Evolutionary conservation across 345 rosid species (phyloP).

Genomic region (Erysimum cheiranthoides): DNA sequence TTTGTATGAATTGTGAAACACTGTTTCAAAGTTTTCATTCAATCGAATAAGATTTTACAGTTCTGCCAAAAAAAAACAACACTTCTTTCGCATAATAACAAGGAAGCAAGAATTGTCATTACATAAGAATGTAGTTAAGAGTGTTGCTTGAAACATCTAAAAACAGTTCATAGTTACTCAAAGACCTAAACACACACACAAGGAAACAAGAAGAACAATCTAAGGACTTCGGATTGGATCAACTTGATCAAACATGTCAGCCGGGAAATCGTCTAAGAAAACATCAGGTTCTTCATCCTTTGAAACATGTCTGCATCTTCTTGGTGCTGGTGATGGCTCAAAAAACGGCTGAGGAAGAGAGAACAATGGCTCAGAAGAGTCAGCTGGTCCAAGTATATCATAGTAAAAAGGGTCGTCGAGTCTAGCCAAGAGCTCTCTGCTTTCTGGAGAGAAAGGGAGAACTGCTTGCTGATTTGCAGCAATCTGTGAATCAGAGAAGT

Average conservation of each 20-base stretch:
- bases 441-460: slow-evolving; percentile 55
- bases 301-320: slow-evolving; percentile 42
- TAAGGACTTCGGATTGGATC: slow-evolving; percentile 62
- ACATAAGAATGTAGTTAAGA: slow-evolving; percentile 35
- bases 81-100: background rate
- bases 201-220: slow-evolving; percentile 16
- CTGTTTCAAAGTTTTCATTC: slow-evolving; percentile 25
- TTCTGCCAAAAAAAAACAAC: background rate
- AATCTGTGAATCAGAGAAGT: slow-evolving; percentile 36
- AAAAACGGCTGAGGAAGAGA: slow-evolving; percentile 53
- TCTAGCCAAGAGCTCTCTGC: slow-evolving; percentile 62
- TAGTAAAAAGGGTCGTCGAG: slow-evolving; percentile 65
- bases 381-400: slow-evolving; percentile 55
- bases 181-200: slow-evolving; percentile 31
- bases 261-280: slow-evolving; percentile 78
- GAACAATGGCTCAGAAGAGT: slow-evolving; percentile 51
- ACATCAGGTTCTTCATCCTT: slow-evolving; percentile 53
- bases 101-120: slow-evolving; percentile 24
- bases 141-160: slow-evolving; percentile 13
- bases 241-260: slow-evolving; percentile 72
- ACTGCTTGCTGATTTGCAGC: slow-evolving; percentile 48
- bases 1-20: slow-evolving; percentile 27
- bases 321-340: slow-evolving; percentile 42
- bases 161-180: slow-evolving; percentile 5
- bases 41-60: background rate